phyloP scores from a whole-genome alignment of 306 rosid genomes.

The Trichosanthes cucumerina region DNA sequence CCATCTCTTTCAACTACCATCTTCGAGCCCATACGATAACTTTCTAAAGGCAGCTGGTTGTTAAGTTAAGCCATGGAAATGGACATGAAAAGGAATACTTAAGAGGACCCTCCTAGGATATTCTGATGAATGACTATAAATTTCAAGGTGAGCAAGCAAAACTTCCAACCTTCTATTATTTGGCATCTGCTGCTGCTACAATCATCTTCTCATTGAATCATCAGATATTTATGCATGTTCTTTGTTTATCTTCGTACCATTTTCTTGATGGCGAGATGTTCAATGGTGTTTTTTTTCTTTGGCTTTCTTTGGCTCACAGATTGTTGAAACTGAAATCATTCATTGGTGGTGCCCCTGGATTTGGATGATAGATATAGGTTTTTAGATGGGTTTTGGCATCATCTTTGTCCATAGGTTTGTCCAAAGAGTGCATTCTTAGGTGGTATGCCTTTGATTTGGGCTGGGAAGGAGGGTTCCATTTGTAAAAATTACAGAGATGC shows the following conservation, averaged over 20 bases:
- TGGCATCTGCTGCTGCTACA: background rate
- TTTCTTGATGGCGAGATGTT: background rate
- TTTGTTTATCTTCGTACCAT: background rate
- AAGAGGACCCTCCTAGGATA: background rate
- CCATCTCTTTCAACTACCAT: conserved; percentile 52
- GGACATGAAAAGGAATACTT: background rate
- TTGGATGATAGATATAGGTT: background rate
- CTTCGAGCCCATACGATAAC: conserved; percentile 64
- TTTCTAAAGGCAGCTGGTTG: conserved; percentile 77
- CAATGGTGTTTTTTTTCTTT: background rate
- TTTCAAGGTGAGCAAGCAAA: background rate
- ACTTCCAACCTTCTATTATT: background rate
- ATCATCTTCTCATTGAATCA: background rate
- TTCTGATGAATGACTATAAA: background rate
- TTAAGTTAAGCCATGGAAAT: conserved; percentile 23
- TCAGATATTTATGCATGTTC: background rate
- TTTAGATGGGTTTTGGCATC: background rate
- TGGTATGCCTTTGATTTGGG: background rate
- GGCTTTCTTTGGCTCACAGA: background rate
- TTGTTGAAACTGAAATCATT: conserved; percentile 1
- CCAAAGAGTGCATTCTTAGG: background rate
- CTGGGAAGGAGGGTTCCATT: background rate
- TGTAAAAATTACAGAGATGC: background rate
- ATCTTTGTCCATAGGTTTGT: background rate
- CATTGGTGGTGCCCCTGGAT: background rate